A percentile compares a stretch with the other conserved stretches of the same genome.
These are phyloP conservation scores for Puccinia horiana DNA, from an alignment of 1,284 basidiomycete species.

Conservation along the genomic window DNA sequence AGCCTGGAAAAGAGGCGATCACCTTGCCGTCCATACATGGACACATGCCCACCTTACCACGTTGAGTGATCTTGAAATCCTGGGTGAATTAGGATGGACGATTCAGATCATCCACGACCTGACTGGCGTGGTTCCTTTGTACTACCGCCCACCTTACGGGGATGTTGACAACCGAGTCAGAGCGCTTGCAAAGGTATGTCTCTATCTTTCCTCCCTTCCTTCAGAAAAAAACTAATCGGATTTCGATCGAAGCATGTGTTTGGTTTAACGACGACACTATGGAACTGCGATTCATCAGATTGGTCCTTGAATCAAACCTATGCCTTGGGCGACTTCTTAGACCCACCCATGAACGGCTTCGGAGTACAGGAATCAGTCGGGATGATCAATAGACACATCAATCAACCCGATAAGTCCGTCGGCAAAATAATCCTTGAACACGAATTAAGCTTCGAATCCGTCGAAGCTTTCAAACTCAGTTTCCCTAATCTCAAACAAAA, in stretches of 20 bases:
- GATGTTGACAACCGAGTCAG: constrained; percentile 66
- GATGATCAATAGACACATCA: background rate
- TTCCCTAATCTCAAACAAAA: constrained; percentile 68
- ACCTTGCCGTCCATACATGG: constrained; percentile 62
- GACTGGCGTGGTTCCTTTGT: constrained; percentile 62
- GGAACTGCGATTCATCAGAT: constrained; percentile 42
- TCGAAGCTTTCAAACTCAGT: constrained; percentile 69
- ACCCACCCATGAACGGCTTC: constrained; percentile 36
- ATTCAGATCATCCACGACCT: constrained; percentile 78
- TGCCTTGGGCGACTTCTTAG: constrained; percentile 38
- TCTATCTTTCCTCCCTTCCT: background rate
- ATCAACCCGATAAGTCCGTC: constrained; percentile 57
- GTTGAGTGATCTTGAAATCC: constrained; percentile 68
- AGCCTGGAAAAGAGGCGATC: constrained; percentile 49
- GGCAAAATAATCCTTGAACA: constrained; percentile 82
- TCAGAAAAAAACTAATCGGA: background rate
- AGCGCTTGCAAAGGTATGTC: constrained; percentile 9
- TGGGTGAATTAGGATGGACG: constrained; percentile 80
- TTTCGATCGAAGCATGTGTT: constrained; percentile 26
- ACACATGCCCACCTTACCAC: constrained; percentile 75
- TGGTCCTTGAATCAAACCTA: constrained; percentile 48
- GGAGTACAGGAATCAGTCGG: constrained; percentile 14
- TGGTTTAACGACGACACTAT: constrained; percentile 27
- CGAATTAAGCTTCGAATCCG: constrained; percentile 68
- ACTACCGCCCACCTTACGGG: constrained; percentile 69